Evolutionary conservation across 768 basidiomycete species (phyloP).

Genomic region (Mycena galericulata): DNA sequence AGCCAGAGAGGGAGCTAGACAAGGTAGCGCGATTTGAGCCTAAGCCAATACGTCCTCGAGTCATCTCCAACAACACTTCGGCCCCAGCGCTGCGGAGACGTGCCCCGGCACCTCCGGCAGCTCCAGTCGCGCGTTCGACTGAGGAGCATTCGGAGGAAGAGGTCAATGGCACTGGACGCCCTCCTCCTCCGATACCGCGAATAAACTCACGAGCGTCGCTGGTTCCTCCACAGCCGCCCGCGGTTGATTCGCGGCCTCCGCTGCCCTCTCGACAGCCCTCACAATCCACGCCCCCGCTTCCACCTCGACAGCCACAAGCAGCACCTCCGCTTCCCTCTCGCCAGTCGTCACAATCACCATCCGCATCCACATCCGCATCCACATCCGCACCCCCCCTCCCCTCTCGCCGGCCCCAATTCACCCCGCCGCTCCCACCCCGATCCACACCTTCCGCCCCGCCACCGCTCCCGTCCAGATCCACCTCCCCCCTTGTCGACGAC

Average conservation of each 20-base stretch:
- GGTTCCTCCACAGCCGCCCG: slow-evolving; percentile 5
- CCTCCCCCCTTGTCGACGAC: slow-evolving; percentile 20
- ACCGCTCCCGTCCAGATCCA: slow-evolving; percentile 24
- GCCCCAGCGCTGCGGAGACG: slow-evolving; percentile 17
- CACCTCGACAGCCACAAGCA: slow-evolving; percentile 21
- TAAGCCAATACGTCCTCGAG: slow-evolving; percentile 22
- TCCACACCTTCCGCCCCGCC: slow-evolving; percentile 17
- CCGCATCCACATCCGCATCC: slow-evolving; percentile 10
- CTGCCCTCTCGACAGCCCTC: slow-evolving; percentile 19
- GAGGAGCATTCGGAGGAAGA: slow-evolving; percentile 17
- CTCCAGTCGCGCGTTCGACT: slow-evolving; percentile 14
- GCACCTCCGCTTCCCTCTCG: slow-evolving; percentile 23
- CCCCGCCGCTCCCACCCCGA: slow-evolving; percentile 27
- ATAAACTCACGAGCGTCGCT: slow-evolving; percentile 13
- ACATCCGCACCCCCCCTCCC: not conserved
- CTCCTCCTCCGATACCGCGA: slow-evolving; percentile 25
- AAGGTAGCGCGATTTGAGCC: slow-evolving; percentile 18
- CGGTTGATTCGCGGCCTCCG: slow-evolving; percentile 16
- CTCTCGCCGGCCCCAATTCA: not conserved
- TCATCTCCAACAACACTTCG: slow-evolving; percentile 16
- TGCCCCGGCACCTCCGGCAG: slow-evolving; percentile 14
- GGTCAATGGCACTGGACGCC: slow-evolving; percentile 14
- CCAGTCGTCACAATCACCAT: slow-evolving; percentile 20
- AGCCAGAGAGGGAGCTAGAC: slow-evolving; percentile 19
- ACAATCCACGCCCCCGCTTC: slow-evolving; percentile 24